Evolutionary conservation across 208 protist genomes (phyloP).

Genomic region (Leptomonas seymouri): DNA sequence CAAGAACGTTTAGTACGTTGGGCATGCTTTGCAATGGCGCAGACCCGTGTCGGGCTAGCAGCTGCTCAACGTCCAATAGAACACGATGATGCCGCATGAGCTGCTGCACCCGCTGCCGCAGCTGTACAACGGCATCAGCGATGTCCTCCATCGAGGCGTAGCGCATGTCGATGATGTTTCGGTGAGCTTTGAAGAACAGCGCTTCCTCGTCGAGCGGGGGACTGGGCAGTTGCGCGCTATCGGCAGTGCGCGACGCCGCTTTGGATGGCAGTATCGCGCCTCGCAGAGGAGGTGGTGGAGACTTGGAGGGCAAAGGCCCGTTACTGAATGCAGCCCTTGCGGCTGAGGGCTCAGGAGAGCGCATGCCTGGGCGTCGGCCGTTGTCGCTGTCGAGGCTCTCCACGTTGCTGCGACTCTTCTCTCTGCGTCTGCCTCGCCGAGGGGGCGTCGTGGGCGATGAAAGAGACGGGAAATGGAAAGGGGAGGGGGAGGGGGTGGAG

Average conservation of each 20-base stretch:
- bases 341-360: background rate
- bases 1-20: conserved; percentile 26
- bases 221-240: background rate
- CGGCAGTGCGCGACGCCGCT: conserved; percentile 1
- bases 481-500: background rate
- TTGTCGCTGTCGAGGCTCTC: background rate
- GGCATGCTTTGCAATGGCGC: conserved; percentile 33
- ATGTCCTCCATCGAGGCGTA: conserved; percentile 47
- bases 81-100: conserved; percentile 33
- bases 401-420: background rate
- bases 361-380: background rate
- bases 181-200: conserved; percentile 37
- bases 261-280: background rate
- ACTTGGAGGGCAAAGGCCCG: conserved; percentile 6
- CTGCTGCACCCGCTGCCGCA: conserved; percentile 54
- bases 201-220: conserved; percentile 26
- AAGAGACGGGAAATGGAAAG: background rate
- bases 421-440: too few relatives aligned
- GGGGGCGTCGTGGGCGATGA: background rate
- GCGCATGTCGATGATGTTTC: conserved; percentile 77
- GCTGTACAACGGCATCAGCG: conserved; percentile 43
- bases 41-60: conserved; percentile 25
- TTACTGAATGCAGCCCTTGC: background rate
- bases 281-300: conserved; percentile 7
- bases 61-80: conserved; percentile 25